Percentiles rank a stretch among this genome's conserved stretches.
Evolutionary conservation across 176 grass and related monocot genomes (phyloP).

Genomic region (sorghum (Sorghum bicolor)): DNA sequence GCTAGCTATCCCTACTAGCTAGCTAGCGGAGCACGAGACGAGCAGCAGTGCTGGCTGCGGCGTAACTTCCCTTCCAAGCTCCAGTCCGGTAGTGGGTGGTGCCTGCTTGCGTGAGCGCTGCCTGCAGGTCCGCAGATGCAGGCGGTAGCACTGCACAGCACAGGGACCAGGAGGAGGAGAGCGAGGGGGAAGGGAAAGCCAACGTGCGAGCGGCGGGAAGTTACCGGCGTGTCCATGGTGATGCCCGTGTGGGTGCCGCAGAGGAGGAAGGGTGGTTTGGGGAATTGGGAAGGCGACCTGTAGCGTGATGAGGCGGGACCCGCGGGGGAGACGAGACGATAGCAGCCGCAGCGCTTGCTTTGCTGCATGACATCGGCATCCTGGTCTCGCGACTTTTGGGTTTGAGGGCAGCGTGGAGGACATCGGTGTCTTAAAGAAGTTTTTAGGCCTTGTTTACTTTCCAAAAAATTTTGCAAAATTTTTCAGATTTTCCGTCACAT

Average conservation of each 20-base stretch:
- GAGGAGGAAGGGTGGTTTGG: not conserved
- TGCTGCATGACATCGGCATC: too few species aligned
- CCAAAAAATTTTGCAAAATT: too few species aligned
- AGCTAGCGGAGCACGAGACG: not conserved
- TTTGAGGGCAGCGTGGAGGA: too few species aligned
- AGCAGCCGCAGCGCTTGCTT: too few species aligned
- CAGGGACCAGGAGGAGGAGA: not conserved
- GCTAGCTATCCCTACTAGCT: too few species aligned
- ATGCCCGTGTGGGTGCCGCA: too few species aligned
- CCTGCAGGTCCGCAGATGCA: not conserved
- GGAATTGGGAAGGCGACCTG: not conserved
- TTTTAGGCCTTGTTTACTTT: too few species aligned
- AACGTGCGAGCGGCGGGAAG: not conserved
- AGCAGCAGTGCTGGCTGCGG: not conserved
- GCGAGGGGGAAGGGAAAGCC: not conserved
- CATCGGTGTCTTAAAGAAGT: too few species aligned
- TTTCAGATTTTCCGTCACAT: too few species aligned
- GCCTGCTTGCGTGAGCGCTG: not conserved
- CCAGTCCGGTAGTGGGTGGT: not conserved
- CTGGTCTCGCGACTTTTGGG: too few species aligned
- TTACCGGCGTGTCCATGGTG: constrained; percentile 16
- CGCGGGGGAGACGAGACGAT: not conserved
- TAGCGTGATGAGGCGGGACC: not conserved
- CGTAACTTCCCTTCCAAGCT: constrained; percentile 31
- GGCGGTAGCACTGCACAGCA: not conserved